phyloP scores from a whole-genome alignment of 805 yeast species.

The Candida glaebosa region DNA sequence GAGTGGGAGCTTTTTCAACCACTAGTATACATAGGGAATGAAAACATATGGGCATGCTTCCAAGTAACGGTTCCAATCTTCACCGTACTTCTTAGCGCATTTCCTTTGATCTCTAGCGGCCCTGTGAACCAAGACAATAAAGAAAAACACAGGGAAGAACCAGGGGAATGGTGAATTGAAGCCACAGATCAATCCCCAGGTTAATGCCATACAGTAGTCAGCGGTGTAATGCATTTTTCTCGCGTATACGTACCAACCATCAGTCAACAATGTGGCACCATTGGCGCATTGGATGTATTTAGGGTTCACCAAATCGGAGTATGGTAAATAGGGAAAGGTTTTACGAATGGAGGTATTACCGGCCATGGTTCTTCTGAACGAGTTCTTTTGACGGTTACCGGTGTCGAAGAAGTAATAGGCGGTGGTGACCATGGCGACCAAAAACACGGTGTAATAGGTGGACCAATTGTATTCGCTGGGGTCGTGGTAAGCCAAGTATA shows the following conservation, averaged over 20 bases:
- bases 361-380: conserved; percentile 78
- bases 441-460: conserved; percentile 49
- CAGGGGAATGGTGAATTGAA: conserved; percentile 86
- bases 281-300: conserved; percentile 77
- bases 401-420: conserved; percentile 95
- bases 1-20: neutral
- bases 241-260: conserved; percentile 93
- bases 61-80: conserved; percentile 86
- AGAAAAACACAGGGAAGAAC: conserved; percentile 92
- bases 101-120: conserved; percentile 83
- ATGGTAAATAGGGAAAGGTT: conserved; percentile 91
- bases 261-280: conserved; percentile 81
- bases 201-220: conserved; percentile 79
- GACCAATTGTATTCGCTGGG: conserved; percentile 83
- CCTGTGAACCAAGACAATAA: conserved; percentile 83
- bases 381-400: conserved; percentile 90
- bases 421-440: conserved; percentile 53
- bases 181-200: conserved; percentile 94
- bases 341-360: conserved; percentile 78
- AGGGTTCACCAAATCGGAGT: conserved; percentile 79
- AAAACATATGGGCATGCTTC: conserved; percentile 88
- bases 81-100: conserved; percentile 85
- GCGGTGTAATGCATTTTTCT: conserved; percentile 95
- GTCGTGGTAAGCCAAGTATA: conserved; percentile 76
- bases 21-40: conserved; percentile 78